Evolutionary conservation across 306 rosid species (phyloP).

Genomic region (Cyamopsis tetragonoloba): DNA sequence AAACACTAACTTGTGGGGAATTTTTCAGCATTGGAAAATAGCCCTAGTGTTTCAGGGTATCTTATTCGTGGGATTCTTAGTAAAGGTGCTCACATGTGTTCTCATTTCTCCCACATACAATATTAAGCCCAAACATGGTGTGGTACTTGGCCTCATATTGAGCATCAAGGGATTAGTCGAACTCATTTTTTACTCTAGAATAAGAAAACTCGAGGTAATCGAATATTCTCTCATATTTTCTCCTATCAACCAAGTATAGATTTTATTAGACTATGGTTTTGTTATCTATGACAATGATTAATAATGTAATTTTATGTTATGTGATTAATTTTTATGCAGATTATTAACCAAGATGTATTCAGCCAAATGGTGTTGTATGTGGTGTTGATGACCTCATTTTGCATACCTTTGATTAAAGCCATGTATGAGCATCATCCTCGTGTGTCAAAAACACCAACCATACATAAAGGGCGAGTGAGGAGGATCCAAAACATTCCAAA

Average conservation of each 20-base stretch:
- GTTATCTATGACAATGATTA: too few relatives aligned
- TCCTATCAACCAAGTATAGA: too few relatives aligned
- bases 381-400: background rate
- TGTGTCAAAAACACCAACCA: background rate
- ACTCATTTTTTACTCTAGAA: constrained; percentile 4
- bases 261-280: too few relatives aligned
- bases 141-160: constrained; percentile 44
- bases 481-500: constrained; percentile 24
- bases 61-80: constrained; percentile 1
- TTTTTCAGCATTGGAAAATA: background rate
- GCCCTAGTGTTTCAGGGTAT: background rate
- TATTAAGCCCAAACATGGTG: constrained; percentile 29
- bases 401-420: constrained; percentile 7
- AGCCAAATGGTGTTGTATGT: constrained; percentile 10
- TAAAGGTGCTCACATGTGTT: constrained; percentile 24
- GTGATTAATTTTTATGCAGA: constrained; percentile 10
- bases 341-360: constrained; percentile 15
- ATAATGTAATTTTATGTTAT: too few relatives aligned
- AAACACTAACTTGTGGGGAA: background rate
- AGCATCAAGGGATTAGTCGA: constrained; percentile 47
- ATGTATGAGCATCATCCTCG: constrained; percentile 10
- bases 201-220: background rate
- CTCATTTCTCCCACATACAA: constrained; percentile 32
- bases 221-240: background rate
- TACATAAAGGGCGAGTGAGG: background rate